These are phyloP conservation scores for Termitomyces heimii DNA, from an alignment of 768 basidiomycete species.

Conservation along the genomic window DNA sequence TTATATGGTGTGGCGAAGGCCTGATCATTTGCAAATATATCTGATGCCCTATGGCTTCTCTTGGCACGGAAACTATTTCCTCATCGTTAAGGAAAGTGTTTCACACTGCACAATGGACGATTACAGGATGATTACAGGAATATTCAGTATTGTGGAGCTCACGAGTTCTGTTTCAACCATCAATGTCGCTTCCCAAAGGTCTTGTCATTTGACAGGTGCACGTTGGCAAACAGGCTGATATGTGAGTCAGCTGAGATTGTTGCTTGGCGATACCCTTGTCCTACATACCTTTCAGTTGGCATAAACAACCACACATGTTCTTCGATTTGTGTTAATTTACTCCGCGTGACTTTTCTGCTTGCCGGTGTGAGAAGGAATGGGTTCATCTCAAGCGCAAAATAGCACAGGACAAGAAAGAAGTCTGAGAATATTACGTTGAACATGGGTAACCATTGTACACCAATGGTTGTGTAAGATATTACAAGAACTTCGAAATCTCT, in stretches of 20 bases:
- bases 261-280: not conserved
- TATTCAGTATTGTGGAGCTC: not conserved
- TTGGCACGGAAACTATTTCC: slow-evolving; percentile 1
- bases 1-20: not conserved
- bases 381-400: not conserved
- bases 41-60: not conserved
- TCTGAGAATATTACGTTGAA: not conserved
- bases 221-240: not conserved
- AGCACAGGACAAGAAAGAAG: not conserved
- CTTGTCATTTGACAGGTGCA: slow-evolving; percentile 4
- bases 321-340: not conserved
- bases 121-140: not conserved
- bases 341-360: not conserved
- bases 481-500: not conserved
- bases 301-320: not conserved
- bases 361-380: not conserved
- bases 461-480: not conserved
- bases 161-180: not conserved
- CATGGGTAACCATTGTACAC: not conserved
- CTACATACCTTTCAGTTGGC: not conserved
- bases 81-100: not conserved
- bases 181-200: not conserved
- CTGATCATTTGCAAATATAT: not conserved
- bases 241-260: slow-evolving; percentile 3
- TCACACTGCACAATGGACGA: not conserved